These are phyloP conservation scores for Eudorina sp. DNA, from an alignment of 139 green algal species.

Conservation along the genomic window DNA sequence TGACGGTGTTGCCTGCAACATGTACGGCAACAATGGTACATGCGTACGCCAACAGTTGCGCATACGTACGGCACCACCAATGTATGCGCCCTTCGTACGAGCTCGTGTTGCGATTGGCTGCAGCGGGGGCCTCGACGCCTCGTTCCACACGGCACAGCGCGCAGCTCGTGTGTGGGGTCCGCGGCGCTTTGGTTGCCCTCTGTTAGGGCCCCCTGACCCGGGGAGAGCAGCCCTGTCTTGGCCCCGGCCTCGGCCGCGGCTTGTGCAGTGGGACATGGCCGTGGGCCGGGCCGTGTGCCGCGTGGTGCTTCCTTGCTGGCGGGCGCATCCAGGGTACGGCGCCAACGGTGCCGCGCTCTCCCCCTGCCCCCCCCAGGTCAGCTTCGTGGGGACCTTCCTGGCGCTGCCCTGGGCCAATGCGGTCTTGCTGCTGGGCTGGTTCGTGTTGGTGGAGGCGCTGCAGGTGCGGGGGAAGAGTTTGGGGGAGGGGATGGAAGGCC, in stretches of 20 bases:
- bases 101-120: too few species aligned
- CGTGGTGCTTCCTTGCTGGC: not conserved
- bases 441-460: conserved; percentile 33
- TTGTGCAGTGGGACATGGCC: too few species aligned
- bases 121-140: too few species aligned
- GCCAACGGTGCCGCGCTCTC: not conserved
- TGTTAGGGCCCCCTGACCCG: not conserved
- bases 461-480: conserved; percentile 20
- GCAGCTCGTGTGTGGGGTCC: too few species aligned
- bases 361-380: not conserved
- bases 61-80: too few species aligned
- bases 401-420: conserved; percentile 18
- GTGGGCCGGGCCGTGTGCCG: not conserved
- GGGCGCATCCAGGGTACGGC: not conserved
- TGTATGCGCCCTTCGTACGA: too few species aligned
- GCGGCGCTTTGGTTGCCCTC: not conserved
- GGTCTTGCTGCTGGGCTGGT: conserved; percentile 19
- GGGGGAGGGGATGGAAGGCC: too few species aligned
- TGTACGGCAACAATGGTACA: too few species aligned
- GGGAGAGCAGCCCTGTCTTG: not conserved
- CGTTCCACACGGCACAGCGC: too few species aligned
- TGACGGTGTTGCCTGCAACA: too few species aligned
- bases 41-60: too few species aligned
- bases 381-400: conserved; percentile 18
- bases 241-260: too few species aligned